Evolutionary conservation across 805 yeast species (phyloP), one percentile per base, ranked within the genome.

Genomic region (Grigorovia yakushimaensis): DNA sequence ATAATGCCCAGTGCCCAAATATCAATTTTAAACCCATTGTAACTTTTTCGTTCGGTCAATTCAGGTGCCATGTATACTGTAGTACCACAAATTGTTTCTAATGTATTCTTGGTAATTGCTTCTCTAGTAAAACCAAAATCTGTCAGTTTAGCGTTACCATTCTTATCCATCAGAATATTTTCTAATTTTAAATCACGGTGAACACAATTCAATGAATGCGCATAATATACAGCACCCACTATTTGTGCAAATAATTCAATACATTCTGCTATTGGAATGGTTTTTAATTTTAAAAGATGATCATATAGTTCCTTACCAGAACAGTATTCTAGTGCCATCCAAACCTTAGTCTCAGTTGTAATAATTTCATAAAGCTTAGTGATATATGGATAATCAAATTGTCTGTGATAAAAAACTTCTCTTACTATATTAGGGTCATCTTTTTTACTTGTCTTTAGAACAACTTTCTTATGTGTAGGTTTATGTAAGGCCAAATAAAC

Each of bases 21-120:
- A 61, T 91, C 98, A 2, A 81, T 79, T 55, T 83, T 81, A 53
- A 78, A 74, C 0, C 97, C 98, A 39, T 80, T 79, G 62, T 88
- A 88, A 42, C 81, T 79, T 50, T 77, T 74, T 51, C 80, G 74
- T 47, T 72, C 70, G 17, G 89, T 70, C 51, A 93, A 70, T 61
- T 91, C 98, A 0, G 98, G 98, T 0, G 98, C 96, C 96, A 91
- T 89, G 62, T 91, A 91, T 3, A 88, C 94, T 1, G 88, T 80
- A 0, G 98, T 91, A 2, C 98, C 98, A 66, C 98, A 91, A 1
- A 88, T 73, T 0, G 96, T 93, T 44, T 82, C 84, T 33, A 91
- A 66, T 42, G 82, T 64, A 5, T 73, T 66, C 44, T 82, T 71
- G 0, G 73, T 69, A 30, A 72, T 73, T 49, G 74, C 78, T 56